phyloP scores from a whole-genome alignment of 345 rosid species.

The Citrus sinensis region DNA sequence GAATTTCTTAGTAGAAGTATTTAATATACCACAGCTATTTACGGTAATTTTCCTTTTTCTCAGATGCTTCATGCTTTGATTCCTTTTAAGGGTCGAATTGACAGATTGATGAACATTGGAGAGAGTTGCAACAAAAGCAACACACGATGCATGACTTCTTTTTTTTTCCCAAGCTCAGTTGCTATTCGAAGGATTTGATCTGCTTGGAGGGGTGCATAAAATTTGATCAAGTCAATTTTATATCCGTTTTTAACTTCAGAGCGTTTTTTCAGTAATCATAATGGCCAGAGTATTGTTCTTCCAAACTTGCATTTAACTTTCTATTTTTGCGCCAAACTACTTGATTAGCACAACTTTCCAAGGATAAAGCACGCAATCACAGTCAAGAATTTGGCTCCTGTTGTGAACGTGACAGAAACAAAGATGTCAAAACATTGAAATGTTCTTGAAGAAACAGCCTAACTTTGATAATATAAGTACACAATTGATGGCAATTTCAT shows the following conservation, averaged over 20 bases:
- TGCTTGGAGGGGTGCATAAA: not conserved
- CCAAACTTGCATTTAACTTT: not conserved
- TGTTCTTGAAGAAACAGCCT: not conserved
- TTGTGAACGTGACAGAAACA: not conserved
- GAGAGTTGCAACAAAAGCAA: not conserved
- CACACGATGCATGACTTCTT: too few relatives aligned
- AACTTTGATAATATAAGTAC: constrained; percentile 5
- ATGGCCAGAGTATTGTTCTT: not conserved
- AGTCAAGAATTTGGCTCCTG: not conserved
- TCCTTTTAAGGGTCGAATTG: not conserved
- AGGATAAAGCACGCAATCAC: not conserved
- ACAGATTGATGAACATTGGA: too few relatives aligned
- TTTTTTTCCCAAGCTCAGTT: too few relatives aligned
- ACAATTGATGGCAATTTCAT: not conserved
- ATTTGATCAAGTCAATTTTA: not conserved
- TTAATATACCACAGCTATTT: not conserved
- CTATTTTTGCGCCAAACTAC: not conserved
- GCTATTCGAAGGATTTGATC: not conserved
- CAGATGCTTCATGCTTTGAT: not conserved
- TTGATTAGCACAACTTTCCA: not conserved
- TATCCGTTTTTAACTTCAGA: not conserved
- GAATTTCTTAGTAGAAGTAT: not conserved
- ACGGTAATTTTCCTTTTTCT: not conserved
- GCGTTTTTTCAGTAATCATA: not conserved
- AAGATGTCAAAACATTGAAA: constrained; percentile 7